phyloP scores from a whole-genome alignment of 1,284 basidiomycete genomes.

The Calocybe gambosa region DNA sequence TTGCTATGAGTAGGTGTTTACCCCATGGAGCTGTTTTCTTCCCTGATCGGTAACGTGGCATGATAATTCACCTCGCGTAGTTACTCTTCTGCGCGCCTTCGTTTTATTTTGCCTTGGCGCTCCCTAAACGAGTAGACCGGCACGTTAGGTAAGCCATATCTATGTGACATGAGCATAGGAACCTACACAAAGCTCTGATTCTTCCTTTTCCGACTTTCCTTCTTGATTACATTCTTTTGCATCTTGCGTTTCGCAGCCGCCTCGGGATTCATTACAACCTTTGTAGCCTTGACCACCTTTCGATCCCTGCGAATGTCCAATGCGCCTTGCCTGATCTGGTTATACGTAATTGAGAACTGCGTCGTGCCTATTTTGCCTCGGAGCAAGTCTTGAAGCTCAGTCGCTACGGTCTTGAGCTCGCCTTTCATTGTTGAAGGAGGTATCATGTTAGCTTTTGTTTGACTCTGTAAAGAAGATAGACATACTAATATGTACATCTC shows the following conservation, averaged over 20 bases:
- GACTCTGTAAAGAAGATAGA: conserved; percentile 12
- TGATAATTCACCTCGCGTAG: too few relatives aligned
- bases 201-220: conserved; percentile 81
- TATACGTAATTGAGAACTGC: conserved; percentile 76
- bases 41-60: too few relatives aligned
- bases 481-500: conserved; percentile 75
- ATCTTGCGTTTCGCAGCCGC: conserved; percentile 71
- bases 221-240: conserved; percentile 64
- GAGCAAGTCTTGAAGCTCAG: conserved; percentile 85
- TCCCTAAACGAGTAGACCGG: conserved; percentile 30
- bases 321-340: conserved; percentile 69
- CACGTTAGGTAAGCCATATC: too few relatives aligned
- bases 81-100: conserved; percentile 24
- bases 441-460: background rate
- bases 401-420: conserved; percentile 76
- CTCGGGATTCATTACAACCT: conserved; percentile 69
- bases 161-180: too few relatives aligned
- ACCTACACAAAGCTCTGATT: conserved; percentile 52
- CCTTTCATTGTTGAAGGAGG: conserved; percentile 42
- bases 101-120: conserved; percentile 32
- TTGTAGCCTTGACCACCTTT: conserved; percentile 57
- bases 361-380: conserved; percentile 83
- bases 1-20: too few relatives aligned
- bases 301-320: conserved; percentile 69
- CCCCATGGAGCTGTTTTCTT: too few relatives aligned